Percentiles rank a stretch among this genome's conserved stretches.
Conservation (phyloP, 1,284 basidiomycete genomes). For the Pseudomicrostroma phylloplanum region DNA sequence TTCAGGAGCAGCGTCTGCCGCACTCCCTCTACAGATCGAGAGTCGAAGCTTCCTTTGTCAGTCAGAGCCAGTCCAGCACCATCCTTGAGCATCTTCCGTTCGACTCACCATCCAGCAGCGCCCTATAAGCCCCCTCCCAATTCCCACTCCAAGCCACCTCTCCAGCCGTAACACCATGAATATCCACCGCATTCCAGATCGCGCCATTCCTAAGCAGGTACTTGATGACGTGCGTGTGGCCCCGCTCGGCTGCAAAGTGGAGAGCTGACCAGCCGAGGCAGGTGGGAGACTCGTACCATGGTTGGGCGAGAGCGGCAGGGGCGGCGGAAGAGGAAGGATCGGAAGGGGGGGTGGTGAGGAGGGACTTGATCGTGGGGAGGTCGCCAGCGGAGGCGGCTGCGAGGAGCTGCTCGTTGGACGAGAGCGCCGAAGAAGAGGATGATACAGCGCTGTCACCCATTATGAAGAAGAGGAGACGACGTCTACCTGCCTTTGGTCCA, state of each 20-base stretch:
- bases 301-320: not conserved
- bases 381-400: slow-evolving; percentile 6
- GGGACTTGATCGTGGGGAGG: slow-evolving; percentile 4
- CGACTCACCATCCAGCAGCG: slow-evolving; percentile 26
- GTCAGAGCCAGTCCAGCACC: no score
- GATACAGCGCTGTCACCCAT: no score
- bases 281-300: slow-evolving; percentile 2
- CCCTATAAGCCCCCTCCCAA: slow-evolving; percentile 26
- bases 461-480: no score
- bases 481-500: no score
- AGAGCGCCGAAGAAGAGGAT: not conserved
- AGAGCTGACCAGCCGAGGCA: slow-evolving; percentile 64
- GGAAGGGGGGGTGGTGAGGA: not conserved
- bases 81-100: no score
- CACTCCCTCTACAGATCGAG: slow-evolving; percentile 47
- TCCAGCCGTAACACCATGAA: slow-evolving; percentile 37
- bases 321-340: not conserved
- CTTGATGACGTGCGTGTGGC: slow-evolving; percentile 62
- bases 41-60: slow-evolving; percentile 29
- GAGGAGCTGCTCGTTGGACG: slow-evolving; percentile 1
- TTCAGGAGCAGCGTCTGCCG: slow-evolving; percentile 32
- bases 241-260: slow-evolving; percentile 78
- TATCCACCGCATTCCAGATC: slow-evolving; percentile 70
- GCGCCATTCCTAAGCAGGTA: slow-evolving; percentile 74
- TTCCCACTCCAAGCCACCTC: slow-evolving; percentile 45